A percentile compares a stretch with the other conserved stretches of the same genome.
Conservation (phyloP, 177 flowering plant genomes). For the Vitis hybrid region DNA sequence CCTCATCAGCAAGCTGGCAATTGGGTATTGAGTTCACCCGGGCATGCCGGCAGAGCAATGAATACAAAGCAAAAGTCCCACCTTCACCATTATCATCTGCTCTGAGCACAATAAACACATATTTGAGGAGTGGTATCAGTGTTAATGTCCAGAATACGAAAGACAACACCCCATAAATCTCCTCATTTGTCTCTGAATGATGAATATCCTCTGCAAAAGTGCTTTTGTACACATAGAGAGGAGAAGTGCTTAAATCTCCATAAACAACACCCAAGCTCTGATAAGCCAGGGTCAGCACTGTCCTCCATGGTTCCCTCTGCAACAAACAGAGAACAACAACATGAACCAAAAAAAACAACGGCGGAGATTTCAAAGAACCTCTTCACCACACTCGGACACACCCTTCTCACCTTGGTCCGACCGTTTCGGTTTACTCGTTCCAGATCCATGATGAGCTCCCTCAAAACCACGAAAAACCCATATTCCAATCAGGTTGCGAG, state of each 20-base stretch:
- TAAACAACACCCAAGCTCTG: conserved; percentile 90
- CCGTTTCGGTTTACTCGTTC: conserved; percentile 26
- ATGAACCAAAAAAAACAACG: conserved; percentile 8
- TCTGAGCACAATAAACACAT: conserved; percentile 81
- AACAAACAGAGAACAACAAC: conserved; percentile 8
- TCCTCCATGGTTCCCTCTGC: conserved; percentile 80
- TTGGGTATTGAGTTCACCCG: conserved; percentile 68
- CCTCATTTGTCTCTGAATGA: conserved; percentile 83
- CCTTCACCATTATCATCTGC: conserved; percentile 95
- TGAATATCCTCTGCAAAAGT: conserved; percentile 80
- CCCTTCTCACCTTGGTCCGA: conserved; percentile 39
- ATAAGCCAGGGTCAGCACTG: conserved; percentile 68
- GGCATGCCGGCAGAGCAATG: conserved; percentile 74
- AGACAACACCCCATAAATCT: conserved; percentile 77
- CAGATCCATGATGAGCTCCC: conserved; percentile 42
- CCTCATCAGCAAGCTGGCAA: conserved; percentile 67
- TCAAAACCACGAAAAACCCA: conserved; percentile 24
- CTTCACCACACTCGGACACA: not conserved
- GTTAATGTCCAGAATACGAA: conserved; percentile 87
- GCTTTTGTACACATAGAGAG: conserved; percentile 78
- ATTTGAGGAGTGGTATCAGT: conserved; percentile 69
- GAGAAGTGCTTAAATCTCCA: conserved; percentile 87
- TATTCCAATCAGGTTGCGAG: conserved; percentile 10
- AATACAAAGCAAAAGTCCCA: conserved; percentile 84
- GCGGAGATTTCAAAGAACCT: not conserved